Conservation (phyloP, 2,329 filamentous ascomycete species). For the Torrubiella hemipterigena region DNA sequence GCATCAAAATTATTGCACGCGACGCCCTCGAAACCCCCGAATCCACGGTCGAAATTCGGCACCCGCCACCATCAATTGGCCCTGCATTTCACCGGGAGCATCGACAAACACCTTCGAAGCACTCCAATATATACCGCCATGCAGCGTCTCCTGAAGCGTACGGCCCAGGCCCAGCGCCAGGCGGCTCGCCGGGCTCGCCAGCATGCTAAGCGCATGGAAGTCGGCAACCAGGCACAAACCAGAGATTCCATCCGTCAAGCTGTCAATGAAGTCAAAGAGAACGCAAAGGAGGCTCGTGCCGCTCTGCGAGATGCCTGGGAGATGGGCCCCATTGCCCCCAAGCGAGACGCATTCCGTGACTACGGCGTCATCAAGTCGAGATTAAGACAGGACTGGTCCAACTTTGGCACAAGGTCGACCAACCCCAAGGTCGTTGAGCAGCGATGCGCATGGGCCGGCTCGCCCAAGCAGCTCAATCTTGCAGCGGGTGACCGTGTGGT, state of each 20-base stretch:
- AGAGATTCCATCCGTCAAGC: slow-evolving; percentile 18
- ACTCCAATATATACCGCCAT: too few relatives aligned
- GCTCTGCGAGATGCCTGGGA: slow-evolving; percentile 65
- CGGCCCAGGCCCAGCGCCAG: slow-evolving; percentile 54
- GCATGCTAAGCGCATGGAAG: slow-evolving; percentile 17
- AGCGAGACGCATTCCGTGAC: slow-evolving; percentile 53
- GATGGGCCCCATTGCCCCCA: slow-evolving; percentile 66
- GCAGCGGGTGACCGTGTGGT: slow-evolving; percentile 52
- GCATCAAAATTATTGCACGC: too few relatives aligned
- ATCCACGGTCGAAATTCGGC: too few relatives aligned
- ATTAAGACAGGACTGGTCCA: slow-evolving; percentile 23
- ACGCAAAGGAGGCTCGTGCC: slow-evolving; percentile 27
- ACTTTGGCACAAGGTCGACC: slow-evolving; percentile 15
- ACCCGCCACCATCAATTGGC: too few relatives aligned
- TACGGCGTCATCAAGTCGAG: slow-evolving; percentile 43
- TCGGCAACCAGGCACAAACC: slow-evolving; percentile 16
- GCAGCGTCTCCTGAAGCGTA: slow-evolving; percentile 60
- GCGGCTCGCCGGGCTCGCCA: slow-evolving; percentile 36
- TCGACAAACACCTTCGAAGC: too few relatives aligned
- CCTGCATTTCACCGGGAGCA: too few relatives aligned
- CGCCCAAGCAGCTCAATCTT: slow-evolving; percentile 30
- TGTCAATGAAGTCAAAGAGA: slow-evolving; percentile 19
- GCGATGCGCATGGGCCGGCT: slow-evolving; percentile 44
- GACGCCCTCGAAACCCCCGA: too few relatives aligned
- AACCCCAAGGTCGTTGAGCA: slow-evolving; percentile 23